Evolutionary conservation across 495 filamentous ascomycete species (phyloP).

Genomic region (Aspergillus conjunctus): DNA sequence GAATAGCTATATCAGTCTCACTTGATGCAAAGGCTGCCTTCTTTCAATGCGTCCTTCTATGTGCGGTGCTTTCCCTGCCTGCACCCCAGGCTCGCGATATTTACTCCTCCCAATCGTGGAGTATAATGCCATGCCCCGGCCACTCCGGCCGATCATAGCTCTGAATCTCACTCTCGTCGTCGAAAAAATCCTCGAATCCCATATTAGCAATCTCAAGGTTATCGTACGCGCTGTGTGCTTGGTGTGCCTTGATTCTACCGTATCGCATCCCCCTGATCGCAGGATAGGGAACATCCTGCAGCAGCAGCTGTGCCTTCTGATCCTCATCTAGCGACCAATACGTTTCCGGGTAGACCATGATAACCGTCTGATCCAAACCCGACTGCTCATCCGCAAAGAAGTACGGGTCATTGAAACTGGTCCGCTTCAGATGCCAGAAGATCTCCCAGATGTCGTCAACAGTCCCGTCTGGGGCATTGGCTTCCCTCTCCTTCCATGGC

Average conservation of each 20-base stretch:
- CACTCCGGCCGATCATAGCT: not conserved
- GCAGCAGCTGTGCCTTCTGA: not conserved
- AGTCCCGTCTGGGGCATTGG: not conserved
- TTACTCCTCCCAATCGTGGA: not conserved
- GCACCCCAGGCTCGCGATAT: too few relatives aligned
- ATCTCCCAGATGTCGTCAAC: not conserved
- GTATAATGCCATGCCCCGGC: not conserved
- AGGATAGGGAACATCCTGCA: not conserved
- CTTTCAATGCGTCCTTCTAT: too few relatives aligned
- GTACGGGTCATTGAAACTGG: not conserved
- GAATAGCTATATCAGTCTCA: too few relatives aligned
- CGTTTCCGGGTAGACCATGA: not conserved
- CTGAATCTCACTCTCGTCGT: not conserved
- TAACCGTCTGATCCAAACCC: not conserved
- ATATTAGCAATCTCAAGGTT: not conserved
- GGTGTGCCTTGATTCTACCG: not conserved
- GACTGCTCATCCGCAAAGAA: not conserved
- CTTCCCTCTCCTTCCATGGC: not conserved
- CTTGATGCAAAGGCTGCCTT: too few relatives aligned
- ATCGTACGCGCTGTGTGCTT: not conserved
- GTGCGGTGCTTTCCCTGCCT: too few relatives aligned
- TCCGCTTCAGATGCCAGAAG: not conserved
- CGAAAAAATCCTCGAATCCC: not conserved
- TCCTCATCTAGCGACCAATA: not conserved
- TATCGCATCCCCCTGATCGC: not conserved